These are phyloP conservation scores for Penicillium janthinellum DNA, from an alignment of 2,329 filamentous ascomycete species.

Conservation along the genomic window DNA sequence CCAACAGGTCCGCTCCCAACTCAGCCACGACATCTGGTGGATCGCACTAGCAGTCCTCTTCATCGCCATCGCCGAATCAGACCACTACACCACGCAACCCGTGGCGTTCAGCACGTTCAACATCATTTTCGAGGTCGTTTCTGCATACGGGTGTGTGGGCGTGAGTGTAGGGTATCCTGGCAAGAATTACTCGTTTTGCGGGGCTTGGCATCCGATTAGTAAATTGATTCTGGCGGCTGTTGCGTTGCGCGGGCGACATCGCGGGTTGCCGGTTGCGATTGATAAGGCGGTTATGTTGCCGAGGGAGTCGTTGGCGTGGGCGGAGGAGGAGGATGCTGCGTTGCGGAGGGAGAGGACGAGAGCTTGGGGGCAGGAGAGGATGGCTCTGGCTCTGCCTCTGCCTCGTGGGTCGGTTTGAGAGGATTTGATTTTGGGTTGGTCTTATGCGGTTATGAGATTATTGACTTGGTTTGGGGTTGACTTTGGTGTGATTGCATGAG, in stretches of 20 bases:
- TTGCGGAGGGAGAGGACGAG: constrained; percentile 33
- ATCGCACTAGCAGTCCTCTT: constrained; percentile 62
- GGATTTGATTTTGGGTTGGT: constrained; percentile 20
- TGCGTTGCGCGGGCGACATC: constrained; percentile 59
- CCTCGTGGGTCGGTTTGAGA: constrained; percentile 24
- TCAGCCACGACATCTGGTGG: constrained; percentile 69
- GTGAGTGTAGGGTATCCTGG: constrained; percentile 59
- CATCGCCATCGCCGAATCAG: constrained; percentile 62
- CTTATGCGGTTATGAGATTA: not conserved
- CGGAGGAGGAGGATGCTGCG: constrained; percentile 46
- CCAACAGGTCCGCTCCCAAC: constrained; percentile 64
- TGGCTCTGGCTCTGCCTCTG: constrained; percentile 23
- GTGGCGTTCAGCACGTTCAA: constrained; percentile 61
- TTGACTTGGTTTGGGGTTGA: not conserved
- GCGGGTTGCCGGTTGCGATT: constrained; percentile 59
- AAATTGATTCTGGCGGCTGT: constrained; percentile 62
- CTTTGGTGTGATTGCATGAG: not conserved
- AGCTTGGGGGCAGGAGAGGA: constrained; percentile 25
- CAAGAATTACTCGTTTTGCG: constrained; percentile 58
- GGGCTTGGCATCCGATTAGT: constrained; percentile 56
- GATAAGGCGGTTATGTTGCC: constrained; percentile 54
- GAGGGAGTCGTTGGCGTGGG: constrained; percentile 43
- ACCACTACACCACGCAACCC: constrained; percentile 56
- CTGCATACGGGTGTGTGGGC: constrained; percentile 64
- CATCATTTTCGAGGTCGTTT: constrained; percentile 52